A percentile compares a stretch with the other conserved stretches of the same genome.
These are phyloP conservation scores for Aureobasidium sp. DNA, from an alignment of 2,329 filamentous ascomycete genomes.

Conservation along the genomic window DNA sequence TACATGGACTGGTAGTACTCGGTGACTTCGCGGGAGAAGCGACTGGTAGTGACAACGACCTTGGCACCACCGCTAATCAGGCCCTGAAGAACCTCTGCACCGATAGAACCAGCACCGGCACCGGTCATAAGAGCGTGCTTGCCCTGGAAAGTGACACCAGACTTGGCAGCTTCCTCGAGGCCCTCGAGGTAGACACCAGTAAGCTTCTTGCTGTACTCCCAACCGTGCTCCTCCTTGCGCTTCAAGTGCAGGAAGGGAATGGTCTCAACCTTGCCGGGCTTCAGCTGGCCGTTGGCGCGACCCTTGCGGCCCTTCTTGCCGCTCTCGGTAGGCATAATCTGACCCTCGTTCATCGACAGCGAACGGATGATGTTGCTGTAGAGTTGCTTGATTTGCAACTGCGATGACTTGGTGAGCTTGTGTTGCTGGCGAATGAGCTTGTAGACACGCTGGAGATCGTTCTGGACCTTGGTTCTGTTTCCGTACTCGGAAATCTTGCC, in stretches of 20 bases:
- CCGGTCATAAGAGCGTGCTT: slow-evolving; percentile 98
- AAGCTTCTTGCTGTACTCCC: slow-evolving; percentile 99
- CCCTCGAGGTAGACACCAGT: slow-evolving; percentile 89
- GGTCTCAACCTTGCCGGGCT: slow-evolving; percentile 85
- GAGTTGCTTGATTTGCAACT: slow-evolving; percentile 90
- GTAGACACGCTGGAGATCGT: slow-evolving; percentile 89
- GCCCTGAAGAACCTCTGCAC: slow-evolving; percentile 91
- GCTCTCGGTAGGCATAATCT: slow-evolving; percentile 86
- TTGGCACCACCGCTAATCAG: slow-evolving; percentile 94
- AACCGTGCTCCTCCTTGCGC: slow-evolving; percentile 85
- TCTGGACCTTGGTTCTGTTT: slow-evolving; percentile 96
- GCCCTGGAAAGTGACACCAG: slow-evolving; percentile 83
- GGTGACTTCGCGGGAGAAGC: slow-evolving; percentile 93
- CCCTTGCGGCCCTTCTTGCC: slow-evolving; percentile 55
- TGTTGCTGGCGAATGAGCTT: slow-evolving; percentile 98
- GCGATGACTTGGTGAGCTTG: slow-evolving; percentile 91
- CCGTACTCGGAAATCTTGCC: slow-evolving; percentile 98
- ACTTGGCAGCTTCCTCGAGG: slow-evolving; percentile 76
- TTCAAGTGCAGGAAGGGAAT: slow-evolving; percentile 97
- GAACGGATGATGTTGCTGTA: slow-evolving; percentile 93
- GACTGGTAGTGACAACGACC: slow-evolving; percentile 91
- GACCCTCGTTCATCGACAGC: slow-evolving; percentile 93
- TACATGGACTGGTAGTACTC: slow-evolving; percentile 99
- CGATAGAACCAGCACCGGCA: slow-evolving; percentile 94
- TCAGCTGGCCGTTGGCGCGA: slow-evolving; percentile 47